Percentiles rank a stretch among this genome's conserved stretches.
These are phyloP conservation scores for Phytophthora ramorum DNA, from an alignment of 352 stramenopile species.

Conservation along the genomic window DNA sequence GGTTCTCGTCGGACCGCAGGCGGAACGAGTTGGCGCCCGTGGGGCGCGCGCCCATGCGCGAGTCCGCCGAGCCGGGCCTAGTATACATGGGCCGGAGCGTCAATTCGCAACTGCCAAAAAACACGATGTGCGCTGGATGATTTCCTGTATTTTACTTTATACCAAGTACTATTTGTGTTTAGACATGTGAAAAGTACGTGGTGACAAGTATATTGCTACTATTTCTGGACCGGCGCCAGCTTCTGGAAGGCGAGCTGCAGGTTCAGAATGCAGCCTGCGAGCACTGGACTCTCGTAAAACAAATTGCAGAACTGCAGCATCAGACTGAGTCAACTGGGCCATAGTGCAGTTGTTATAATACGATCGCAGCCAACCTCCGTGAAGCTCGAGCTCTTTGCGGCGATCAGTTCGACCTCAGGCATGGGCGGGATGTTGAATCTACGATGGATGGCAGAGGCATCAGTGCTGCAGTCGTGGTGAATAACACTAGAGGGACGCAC, in stretches of 20 bases:
- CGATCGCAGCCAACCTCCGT: constrained; percentile 45
- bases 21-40: constrained; percentile 33
- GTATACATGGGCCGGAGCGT: constrained; percentile 28
- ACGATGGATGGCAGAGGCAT: neutral
- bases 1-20: constrained; percentile 42
- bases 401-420: constrained; percentile 54
- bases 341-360: neutral
- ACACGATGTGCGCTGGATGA: neutral
- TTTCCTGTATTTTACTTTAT: neutral
- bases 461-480: neutral
- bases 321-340: neutral
- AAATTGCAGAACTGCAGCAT: constrained; percentile 54
- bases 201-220: constrained; percentile 1
- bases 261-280: constrained; percentile 43
- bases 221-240: constrained; percentile 25
- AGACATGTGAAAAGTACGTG: neutral
- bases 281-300: constrained; percentile 53
- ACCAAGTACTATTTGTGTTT: neutral
- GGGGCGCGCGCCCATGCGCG: constrained; percentile 22
- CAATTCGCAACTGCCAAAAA: constrained; percentile 11
- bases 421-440: constrained; percentile 62
- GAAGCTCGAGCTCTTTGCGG: constrained; percentile 62
- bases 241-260: constrained; percentile 57
- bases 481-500: constrained; percentile 21
- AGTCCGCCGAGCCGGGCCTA: constrained; percentile 11